These are phyloP conservation scores for Gilbertella persicaria DNA, from an alignment of 371 early-diverging fungal species.

Conservation along the genomic window DNA sequence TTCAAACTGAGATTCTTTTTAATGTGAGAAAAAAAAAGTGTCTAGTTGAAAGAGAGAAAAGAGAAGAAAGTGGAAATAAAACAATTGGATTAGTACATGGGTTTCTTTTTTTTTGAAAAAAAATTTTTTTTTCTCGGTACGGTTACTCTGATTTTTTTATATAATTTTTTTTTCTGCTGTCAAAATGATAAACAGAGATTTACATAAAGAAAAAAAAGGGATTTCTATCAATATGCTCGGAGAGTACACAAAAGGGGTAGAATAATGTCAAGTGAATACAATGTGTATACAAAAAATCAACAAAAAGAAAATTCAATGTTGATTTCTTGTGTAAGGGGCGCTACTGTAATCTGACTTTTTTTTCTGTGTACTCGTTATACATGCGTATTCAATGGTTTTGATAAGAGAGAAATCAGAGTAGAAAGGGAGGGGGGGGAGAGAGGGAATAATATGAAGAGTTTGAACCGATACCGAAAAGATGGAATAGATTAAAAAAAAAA, in stretches of 20 bases:
- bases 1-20: constrained; percentile 12
- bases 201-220: constrained; percentile 7
- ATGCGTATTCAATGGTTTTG: not conserved
- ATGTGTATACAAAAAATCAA: too few species aligned
- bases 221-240: not conserved
- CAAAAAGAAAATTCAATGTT: constrained; percentile 2
- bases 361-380: not conserved
- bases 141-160: constrained; percentile 2
- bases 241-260: too few species aligned
- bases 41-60: constrained; percentile 4
- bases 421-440: not conserved
- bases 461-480: constrained; percentile 4
- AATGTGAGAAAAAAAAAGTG: constrained; percentile 3
- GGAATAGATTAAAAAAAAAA: not conserved
- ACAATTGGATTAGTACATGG: not conserved
- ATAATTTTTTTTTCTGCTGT: not conserved
- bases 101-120: constrained; percentile 1
- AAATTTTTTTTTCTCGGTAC: not conserved
- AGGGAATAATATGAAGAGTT: constrained; percentile 2
- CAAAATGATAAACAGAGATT: constrained; percentile 11
- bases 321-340: constrained; percentile 11
- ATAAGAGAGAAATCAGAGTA: not conserved
- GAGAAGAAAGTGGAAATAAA: constrained; percentile 8
- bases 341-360: constrained; percentile 17
- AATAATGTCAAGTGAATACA: too few species aligned